These are phyloP conservation scores for Ichthyophthirius multifiliis DNA, from an alignment of 169 alveolate genomes.

Conservation along the genomic window DNA sequence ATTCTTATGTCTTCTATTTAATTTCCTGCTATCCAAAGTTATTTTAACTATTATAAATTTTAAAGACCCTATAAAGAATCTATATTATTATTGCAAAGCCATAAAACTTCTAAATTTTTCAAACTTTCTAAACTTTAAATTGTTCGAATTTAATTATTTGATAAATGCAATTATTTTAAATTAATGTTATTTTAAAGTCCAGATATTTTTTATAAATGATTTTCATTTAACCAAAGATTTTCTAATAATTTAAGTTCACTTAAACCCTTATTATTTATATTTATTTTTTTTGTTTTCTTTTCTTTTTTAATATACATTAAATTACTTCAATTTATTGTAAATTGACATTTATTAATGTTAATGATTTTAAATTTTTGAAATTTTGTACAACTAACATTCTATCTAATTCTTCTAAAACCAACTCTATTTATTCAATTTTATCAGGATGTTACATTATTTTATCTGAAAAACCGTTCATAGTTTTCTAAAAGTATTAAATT, in stretches of 20 bases:
- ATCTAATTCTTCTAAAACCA: constrained; percentile 54
- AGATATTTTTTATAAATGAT: constrained; percentile 48
- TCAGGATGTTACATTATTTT: constrained; percentile 32
- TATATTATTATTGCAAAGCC: constrained; percentile 72
- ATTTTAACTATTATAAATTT: not conserved
- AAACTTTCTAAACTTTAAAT: constrained; percentile 71
- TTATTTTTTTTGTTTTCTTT: too few relatives aligned
- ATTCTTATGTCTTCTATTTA: constrained; percentile 36
- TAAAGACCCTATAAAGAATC: constrained; percentile 32
- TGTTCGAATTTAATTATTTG: constrained; percentile 55
- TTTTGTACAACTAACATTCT: constrained; percentile 45
- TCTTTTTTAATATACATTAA: too few relatives aligned
- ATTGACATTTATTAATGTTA: constrained; percentile 50
- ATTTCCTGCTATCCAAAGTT: constrained; percentile 41
- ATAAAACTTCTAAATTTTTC: constrained; percentile 51
- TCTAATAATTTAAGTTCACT: constrained; percentile 40
- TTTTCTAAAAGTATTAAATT: constrained; percentile 14
- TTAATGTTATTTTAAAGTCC: constrained; percentile 47
- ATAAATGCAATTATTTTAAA: constrained; percentile 49
- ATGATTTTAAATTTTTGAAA: constrained; percentile 45
- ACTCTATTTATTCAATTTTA: constrained; percentile 42
- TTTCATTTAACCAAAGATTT: constrained; percentile 56
- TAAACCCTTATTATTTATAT: constrained; percentile 54
- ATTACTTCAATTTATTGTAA: constrained; percentile 43
- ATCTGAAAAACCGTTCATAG: constrained; percentile 38